Evolutionary conservation across 1,284 basidiomycete species (phyloP).

Genomic region (Boletellus deceptivus): DNA sequence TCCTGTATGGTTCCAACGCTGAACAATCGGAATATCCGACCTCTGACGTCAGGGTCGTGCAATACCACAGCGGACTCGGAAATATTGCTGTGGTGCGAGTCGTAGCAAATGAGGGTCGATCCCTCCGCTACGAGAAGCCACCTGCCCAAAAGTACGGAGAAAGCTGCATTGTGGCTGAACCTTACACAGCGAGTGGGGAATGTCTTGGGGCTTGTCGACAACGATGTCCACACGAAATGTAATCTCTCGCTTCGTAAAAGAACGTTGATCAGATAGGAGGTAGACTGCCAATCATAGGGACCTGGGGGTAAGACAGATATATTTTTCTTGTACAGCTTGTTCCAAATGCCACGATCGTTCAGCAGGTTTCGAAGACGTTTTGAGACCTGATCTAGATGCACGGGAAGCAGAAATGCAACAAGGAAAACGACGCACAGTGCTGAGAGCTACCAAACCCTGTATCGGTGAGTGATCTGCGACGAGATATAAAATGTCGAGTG

Average conservation of each 20-base stretch:
- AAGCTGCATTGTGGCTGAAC: neutral
- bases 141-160: conserved; percentile 5
- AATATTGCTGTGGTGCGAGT: neutral
- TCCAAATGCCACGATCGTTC: conserved; percentile 9
- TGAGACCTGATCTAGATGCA: conserved; percentile 3
- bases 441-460: neutral
- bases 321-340: neutral
- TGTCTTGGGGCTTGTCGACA: neutral
- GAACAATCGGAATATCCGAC: conserved; percentile 2
- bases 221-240: conserved; percentile 8
- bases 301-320: conserved; percentile 4
- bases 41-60: neutral
- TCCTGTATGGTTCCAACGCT: neutral
- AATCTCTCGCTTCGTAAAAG: conserved; percentile 6
- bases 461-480: neutral
- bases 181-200: neutral
- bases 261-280: neutral
- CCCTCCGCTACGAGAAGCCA: conserved; percentile 8
- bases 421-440: neutral
- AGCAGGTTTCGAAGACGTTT: conserved; percentile 3
- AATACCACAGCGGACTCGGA: neutral
- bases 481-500: conserved; percentile 5
- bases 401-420: neutral
- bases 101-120: conserved; percentile 7
- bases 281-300: conserved; percentile 12